Conservation (phyloP, 352 stramenopile genomes). For the Blastocystis sp. region DNA sequence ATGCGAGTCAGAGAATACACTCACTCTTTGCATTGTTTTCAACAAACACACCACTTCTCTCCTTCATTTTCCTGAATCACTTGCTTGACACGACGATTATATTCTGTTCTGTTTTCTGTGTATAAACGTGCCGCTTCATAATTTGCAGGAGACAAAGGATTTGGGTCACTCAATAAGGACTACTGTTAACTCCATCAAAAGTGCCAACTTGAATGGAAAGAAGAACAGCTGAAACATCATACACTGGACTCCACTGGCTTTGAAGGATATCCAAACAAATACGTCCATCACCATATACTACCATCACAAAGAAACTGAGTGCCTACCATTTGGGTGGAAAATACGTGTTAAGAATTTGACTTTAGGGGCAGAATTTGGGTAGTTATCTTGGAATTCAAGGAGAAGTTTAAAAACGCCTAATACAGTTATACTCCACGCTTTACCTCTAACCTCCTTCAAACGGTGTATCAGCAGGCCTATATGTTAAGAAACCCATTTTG, state of each 20-base stretch:
- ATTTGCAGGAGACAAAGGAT: constrained; percentile 96
- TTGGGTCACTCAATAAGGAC: constrained; percentile 96
- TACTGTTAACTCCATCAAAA: constrained; percentile 66
- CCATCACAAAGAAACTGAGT: not conserved
- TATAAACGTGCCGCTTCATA: constrained; percentile 92
- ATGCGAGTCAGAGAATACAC: not conserved
- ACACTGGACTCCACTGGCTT: constrained; percentile 99
- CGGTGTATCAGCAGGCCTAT: constrained; percentile 91
- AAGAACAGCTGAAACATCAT: constrained; percentile 98
- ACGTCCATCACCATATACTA: constrained; percentile 80
- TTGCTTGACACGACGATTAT: constrained; percentile 95
- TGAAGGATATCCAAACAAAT: constrained; percentile 98
- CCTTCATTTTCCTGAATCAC: constrained; percentile 91
- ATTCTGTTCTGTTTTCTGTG: constrained; percentile 96
- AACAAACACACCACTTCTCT: constrained; percentile 36
- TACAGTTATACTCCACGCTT: not conserved
- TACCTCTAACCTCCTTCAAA: constrained; percentile 82
- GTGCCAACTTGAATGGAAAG: constrained; percentile 82
- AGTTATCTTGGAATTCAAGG: constrained; percentile 98
- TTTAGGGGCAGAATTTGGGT: constrained; percentile 96
- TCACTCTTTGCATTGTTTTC: not conserved
- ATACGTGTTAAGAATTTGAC: constrained; percentile 98
- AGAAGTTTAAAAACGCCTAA: constrained; percentile 88
- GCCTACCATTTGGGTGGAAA: constrained; percentile 92
- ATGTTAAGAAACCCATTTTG: not conserved